Evolutionary conservation across 225 moss, liverwort and hornwort genomes (phyloP).

Genomic region (Lunularia cruciata): DNA sequence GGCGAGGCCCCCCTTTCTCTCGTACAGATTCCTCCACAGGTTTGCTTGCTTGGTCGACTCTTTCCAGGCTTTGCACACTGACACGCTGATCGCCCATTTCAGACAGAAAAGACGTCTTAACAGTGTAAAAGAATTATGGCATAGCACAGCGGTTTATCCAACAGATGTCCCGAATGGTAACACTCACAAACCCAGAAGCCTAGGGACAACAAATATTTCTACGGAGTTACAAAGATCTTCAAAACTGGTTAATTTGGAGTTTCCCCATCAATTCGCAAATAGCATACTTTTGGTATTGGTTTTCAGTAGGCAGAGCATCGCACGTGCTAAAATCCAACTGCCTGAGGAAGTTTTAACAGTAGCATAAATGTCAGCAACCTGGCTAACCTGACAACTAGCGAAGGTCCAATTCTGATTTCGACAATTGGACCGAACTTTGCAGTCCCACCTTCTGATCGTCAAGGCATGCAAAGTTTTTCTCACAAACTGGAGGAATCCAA

Average conservation of each 20-base stretch:
- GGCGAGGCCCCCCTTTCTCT: slow-evolving; percentile 26
- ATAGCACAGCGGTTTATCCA: not conserved
- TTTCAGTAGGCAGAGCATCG: no score
- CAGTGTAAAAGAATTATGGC: not conserved
- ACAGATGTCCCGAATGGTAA: not conserved
- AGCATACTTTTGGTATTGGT: no score
- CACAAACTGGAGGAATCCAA: no score
- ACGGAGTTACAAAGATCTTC: not conserved
- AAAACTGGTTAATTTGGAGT: not conserved
- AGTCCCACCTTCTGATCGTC: no score
- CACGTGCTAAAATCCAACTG: no score
- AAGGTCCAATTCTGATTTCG: no score
- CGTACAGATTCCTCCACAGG: slow-evolving; percentile 24
- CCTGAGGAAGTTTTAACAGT: no score
- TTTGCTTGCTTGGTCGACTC: slow-evolving; percentile 19
- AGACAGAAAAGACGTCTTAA: not conserved
- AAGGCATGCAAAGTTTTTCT: no score
- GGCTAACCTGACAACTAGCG: no score
- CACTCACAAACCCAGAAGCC: not conserved
- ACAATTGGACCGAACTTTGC: no score
- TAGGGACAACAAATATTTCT: not conserved
- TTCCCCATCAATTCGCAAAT: no score
- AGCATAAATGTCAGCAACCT: no score
- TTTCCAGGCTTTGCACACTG: slow-evolving; percentile 41
- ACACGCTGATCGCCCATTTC: not conserved